These are phyloP conservation scores for Nicotiana paniculata DNA, from an alignment of 257 asterid species.

Conservation along the genomic window DNA sequence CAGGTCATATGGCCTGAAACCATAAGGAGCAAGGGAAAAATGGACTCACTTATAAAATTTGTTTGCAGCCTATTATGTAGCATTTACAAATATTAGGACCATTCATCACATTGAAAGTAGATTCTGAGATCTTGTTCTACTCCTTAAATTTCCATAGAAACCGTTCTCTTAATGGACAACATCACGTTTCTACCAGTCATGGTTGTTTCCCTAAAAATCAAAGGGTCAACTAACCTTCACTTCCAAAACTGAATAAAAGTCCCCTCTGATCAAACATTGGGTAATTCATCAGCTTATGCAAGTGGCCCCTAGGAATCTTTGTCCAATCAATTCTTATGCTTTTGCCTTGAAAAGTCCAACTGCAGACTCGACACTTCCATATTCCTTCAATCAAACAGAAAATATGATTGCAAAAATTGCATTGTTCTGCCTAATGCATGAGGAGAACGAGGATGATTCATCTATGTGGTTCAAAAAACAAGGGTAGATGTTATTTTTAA, in stretches of 20 bases:
- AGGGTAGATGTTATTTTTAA: neutral
- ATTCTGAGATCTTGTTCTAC: neutral
- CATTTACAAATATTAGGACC: neutral
- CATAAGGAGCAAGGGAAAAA: neutral
- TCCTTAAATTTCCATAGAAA: neutral
- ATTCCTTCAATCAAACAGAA: conserved; percentile 65
- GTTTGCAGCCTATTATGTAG: neutral
- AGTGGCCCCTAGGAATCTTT: conserved; percentile 50
- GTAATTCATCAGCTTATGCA: conserved; percentile 56
- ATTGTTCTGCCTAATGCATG: conserved; percentile 19
- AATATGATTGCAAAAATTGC: conserved; percentile 36
- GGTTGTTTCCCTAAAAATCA: conserved; percentile 15
- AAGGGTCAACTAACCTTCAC: conserved; percentile 57
- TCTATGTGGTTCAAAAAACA: conserved; percentile 9
- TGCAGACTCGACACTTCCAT: conserved; percentile 94
- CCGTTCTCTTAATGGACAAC: neutral
- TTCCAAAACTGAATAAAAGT: conserved; percentile 28
- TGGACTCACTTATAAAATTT: neutral
- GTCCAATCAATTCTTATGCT: conserved; percentile 44
- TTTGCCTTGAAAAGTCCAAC: conserved; percentile 64
- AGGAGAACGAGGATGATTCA: neutral
- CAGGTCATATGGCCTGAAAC: neutral
- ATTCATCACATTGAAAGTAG: conserved; percentile 5
- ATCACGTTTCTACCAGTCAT: neutral
- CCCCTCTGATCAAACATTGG: conserved; percentile 34